phyloP scores from a whole-genome alignment of 2,329 filamentous ascomycete species.

The Fusarium gaditjirri region DNA sequence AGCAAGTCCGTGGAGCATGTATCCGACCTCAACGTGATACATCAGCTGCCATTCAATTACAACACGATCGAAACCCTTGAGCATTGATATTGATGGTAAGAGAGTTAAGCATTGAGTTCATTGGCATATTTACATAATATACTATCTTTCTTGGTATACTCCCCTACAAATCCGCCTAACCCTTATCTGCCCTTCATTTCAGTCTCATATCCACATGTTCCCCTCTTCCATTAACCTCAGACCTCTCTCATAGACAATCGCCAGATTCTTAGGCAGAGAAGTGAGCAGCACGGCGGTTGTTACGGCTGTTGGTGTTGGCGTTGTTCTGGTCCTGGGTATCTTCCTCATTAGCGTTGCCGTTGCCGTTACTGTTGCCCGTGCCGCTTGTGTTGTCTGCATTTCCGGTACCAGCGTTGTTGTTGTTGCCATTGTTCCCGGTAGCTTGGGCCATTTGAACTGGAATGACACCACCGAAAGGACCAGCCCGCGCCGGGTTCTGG shows the following conservation, averaged over 20 bases:
- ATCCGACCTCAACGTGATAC: background rate
- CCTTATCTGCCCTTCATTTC: background rate
- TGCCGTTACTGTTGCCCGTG: background rate
- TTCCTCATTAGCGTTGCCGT: background rate
- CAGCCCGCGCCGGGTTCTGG: constrained; percentile 13
- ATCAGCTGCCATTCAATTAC: background rate
- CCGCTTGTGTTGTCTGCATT: background rate
- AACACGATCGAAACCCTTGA: rapidly evolving
- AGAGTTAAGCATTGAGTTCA: rapidly evolving
- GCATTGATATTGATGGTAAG: no score
- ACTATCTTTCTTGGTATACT: background rate
- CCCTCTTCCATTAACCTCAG: no score
- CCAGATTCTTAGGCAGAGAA: background rate
- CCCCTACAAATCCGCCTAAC: rapidly evolving
- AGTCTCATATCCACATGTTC: background rate
- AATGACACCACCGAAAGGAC: constrained; percentile 15
- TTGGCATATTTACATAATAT: background rate
- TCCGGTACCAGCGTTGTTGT: background rate
- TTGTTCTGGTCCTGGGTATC: background rate
- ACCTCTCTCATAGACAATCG: rapidly evolving
- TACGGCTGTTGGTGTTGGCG: background rate
- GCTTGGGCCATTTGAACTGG: constrained; percentile 6
- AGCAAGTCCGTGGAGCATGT: background rate
- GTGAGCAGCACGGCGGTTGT: background rate
- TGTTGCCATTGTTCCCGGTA: background rate